Percentiles rank a stretch among this genome's conserved stretches.
These are phyloP conservation scores for Cornus kousa DNA, from an alignment of 148 eudicot genomes.

Conservation along the genomic window DNA sequence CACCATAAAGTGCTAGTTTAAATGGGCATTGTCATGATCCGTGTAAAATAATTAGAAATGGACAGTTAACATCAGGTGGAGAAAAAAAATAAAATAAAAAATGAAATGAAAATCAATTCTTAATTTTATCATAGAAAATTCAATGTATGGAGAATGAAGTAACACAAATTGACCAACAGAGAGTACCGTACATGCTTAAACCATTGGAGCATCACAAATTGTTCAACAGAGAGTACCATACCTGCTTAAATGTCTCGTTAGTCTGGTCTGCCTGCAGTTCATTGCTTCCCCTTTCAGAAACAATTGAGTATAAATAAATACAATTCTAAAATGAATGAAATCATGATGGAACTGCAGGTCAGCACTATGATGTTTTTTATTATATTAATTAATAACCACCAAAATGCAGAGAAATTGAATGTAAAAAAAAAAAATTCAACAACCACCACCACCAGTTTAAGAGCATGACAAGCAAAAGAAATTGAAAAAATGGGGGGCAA, in stretches of 20 bases:
- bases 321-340: background rate
- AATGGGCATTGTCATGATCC: too few species aligned
- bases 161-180: too few species aligned
- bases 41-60: too few species aligned
- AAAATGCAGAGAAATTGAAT: background rate
- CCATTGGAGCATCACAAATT: background rate
- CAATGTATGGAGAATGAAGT: background rate
- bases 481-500: too few species aligned
- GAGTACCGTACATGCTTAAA: too few species aligned
- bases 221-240: constrained; percentile 1
- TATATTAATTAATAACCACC: background rate
- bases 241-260: constrained; percentile 22
- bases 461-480: background rate
- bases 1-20: too few species aligned
- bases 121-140: background rate
- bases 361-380: background rate
- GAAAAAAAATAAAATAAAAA: too few species aligned
- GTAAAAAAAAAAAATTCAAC: too few species aligned
- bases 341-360: background rate
- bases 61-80: too few species aligned
- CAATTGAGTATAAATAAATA: too few species aligned
- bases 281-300: background rate
- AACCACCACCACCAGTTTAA: background rate
- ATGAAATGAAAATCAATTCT: too few species aligned
- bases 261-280: constrained; percentile 20